These are phyloP conservation scores for Penicillium freii DNA, from an alignment of 2,329 filamentous ascomycete genomes.

Conservation along the genomic window DNA sequence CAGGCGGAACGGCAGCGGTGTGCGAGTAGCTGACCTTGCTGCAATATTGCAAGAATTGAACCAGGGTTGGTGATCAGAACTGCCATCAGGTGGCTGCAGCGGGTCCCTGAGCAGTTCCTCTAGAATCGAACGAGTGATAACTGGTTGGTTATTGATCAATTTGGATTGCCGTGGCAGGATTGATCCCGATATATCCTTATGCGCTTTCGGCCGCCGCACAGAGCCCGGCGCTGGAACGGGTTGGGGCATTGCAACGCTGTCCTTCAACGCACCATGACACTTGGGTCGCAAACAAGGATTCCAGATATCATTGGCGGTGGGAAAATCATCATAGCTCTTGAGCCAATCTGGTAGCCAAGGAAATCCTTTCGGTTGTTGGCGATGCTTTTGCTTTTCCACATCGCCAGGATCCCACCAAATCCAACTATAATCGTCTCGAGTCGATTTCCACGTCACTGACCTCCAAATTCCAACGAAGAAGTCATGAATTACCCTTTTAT, in stretches of 20 bases:
- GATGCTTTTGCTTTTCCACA: conserved; percentile 23
- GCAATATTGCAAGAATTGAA: not conserved
- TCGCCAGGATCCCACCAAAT: conserved; percentile 43
- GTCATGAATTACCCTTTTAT: conserved; percentile 26
- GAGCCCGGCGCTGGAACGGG: not conserved
- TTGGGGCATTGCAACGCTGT: not conserved
- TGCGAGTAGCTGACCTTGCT: not conserved
- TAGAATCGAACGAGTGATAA: conserved; percentile 5
- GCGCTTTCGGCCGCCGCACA: not conserved
- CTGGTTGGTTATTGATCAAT: not conserved
- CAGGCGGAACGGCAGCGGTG: not conserved
- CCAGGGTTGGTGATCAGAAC: not conserved
- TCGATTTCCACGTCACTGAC: conserved; percentile 36
- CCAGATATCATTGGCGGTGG: conserved; percentile 28
- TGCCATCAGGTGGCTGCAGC: not conserved
- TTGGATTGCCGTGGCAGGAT: not conserved
- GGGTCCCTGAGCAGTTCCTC: conserved; percentile 5
- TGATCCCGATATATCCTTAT: not conserved
- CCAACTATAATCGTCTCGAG: conserved; percentile 38
- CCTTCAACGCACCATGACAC: conserved; percentile 6
- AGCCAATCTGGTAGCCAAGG: conserved; percentile 29
- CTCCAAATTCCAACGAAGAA: conserved; percentile 22
- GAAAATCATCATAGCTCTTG: conserved; percentile 27
- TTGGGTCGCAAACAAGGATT: conserved; percentile 18
- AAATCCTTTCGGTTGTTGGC: conserved; percentile 14